Conservation (phyloP, 176 grass and related monocot species). For the Aegilops tauschii region DNA sequence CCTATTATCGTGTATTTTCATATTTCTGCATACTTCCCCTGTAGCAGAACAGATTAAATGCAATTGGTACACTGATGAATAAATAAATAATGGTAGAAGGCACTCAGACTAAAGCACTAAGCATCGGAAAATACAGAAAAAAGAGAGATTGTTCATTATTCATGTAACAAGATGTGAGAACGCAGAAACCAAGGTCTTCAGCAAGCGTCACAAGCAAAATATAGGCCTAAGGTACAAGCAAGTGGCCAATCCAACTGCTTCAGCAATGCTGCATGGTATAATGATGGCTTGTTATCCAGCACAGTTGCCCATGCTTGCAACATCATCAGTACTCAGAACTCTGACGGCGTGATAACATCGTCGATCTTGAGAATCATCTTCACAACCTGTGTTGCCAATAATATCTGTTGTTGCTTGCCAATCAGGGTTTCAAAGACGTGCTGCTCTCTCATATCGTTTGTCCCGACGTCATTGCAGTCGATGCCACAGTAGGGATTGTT, state of each 20-base stretch:
- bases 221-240: not conserved
- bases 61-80: not conserved
- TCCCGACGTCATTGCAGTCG: conserved; percentile 67
- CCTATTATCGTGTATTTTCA: not conserved
- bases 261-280: not conserved
- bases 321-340: conserved; percentile 47
- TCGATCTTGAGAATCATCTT: conserved; percentile 93
- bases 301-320: not conserved
- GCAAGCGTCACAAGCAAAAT: not conserved
- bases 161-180: not conserved
- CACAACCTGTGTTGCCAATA: conserved; percentile 70
- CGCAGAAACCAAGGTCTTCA: not conserved
- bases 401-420: conserved; percentile 75
- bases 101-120: not conserved
- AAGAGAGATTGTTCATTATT: not conserved
- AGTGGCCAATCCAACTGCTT: not conserved
- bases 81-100: not conserved
- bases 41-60: not conserved
- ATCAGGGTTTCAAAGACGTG: conserved; percentile 74
- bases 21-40: not conserved
- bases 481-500: conserved; percentile 60
- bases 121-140: not conserved
- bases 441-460: conserved; percentile 65
- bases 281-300: not conserved
- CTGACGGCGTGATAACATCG: conserved; percentile 52